A percentile compares a stretch with the other conserved stretches of the same genome.
phyloP scores from a whole-genome alignment of 1,284 basidiomycete species.

The Puccinia polysora region DNA sequence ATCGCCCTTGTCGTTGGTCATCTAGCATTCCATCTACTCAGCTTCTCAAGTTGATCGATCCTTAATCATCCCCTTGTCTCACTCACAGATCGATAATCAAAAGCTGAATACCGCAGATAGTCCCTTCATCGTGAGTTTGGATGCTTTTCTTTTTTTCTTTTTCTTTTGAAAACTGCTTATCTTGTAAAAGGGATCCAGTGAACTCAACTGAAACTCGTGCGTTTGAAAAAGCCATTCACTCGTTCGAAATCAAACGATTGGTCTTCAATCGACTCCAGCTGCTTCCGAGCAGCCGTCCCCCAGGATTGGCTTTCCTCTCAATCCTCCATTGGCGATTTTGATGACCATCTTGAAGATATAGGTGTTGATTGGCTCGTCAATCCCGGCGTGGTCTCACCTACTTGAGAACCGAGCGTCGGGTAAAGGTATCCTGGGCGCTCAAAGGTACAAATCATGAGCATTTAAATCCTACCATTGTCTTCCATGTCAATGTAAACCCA shows the following conservation, averaged over 20 bases:
- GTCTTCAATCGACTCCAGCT: not conserved
- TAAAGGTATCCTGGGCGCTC: too few species aligned
- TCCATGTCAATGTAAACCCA: too few species aligned
- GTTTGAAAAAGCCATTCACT: conserved; percentile 13
- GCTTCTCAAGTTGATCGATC: not conserved
- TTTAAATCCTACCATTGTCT: too few species aligned
- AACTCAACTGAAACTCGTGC: too few species aligned
- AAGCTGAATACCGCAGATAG: conserved; percentile 23
- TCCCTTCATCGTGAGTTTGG: conserved; percentile 28
- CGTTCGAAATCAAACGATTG: conserved; percentile 5
- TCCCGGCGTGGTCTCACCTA: not conserved
- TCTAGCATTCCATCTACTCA: not conserved
- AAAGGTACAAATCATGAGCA: too few species aligned
- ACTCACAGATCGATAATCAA: conserved; percentile 21
- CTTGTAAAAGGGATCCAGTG: too few species aligned
- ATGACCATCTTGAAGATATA: conserved; percentile 40
- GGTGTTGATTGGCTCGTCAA: conserved; percentile 40
- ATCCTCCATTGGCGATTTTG: conserved; percentile 28
- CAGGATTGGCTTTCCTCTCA: not conserved
- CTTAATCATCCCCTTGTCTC: not conserved
- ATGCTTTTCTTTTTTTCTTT: not conserved
- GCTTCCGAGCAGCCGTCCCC: not conserved
- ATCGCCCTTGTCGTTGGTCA: conserved; percentile 35
- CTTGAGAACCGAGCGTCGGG: not conserved
- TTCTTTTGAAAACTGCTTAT: not conserved